phyloP scores from a whole-genome alignment of 2,329 filamentous ascomycete genomes.

The Penicillium nordicum region DNA sequence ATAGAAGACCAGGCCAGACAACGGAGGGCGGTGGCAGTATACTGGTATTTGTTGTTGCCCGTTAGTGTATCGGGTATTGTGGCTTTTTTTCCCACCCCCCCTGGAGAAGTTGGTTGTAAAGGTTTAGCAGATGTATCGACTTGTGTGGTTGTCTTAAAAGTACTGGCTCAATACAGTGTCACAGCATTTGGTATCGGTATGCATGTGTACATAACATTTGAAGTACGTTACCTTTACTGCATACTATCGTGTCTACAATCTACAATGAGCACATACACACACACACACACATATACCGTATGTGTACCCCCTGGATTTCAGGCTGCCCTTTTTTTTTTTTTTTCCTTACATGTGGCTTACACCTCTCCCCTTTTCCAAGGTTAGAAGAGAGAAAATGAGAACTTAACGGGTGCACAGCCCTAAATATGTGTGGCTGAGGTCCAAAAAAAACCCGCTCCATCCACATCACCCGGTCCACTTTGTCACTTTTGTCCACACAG shows the following conservation, averaged over 20 bases:
- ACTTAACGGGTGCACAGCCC: conserved; percentile 1
- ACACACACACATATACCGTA: not conserved
- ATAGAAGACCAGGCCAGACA: conserved; percentile 22
- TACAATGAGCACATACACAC: not conserved
- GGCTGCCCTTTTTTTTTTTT: conserved; percentile 1
- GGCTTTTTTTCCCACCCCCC: conserved; percentile 2
- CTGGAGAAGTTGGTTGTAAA: not conserved
- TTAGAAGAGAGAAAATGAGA: not conserved
- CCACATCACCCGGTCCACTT: conserved; percentile 2
- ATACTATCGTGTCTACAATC: not conserved
- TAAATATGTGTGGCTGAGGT: conserved; percentile 4
- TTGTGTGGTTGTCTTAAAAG: not conserved
- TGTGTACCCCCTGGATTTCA: conserved; percentile 10
- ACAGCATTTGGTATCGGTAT: not conserved
- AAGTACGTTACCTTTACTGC: not conserved
- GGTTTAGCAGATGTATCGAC: not conserved
- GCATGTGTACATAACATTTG: not conserved
- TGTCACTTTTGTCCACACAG: not conserved
- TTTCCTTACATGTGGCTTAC: not conserved
- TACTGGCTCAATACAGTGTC: not conserved
- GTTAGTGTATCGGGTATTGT: conserved; percentile 5
- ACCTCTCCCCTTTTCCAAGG: not conserved
- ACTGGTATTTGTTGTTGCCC: conserved; percentile 9
- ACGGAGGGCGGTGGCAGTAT: conserved; percentile 22
- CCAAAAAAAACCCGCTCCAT: not conserved